These are phyloP conservation scores for Capsicum chinense DNA, from an alignment of 257 asterid genomes.

Conservation along the genomic window DNA sequence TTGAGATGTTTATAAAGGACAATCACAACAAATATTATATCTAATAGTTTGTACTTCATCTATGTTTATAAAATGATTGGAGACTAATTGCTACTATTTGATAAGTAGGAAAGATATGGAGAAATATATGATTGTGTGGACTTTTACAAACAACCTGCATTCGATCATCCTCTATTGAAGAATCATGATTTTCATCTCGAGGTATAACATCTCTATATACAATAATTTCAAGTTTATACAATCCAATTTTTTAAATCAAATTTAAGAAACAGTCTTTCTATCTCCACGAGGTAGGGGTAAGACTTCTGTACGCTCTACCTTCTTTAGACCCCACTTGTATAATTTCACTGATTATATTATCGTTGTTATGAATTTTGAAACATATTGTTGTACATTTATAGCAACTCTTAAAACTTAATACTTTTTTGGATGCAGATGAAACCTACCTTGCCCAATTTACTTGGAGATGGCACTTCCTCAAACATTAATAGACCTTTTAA, in stretches of 20 bases:
- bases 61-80: background rate
- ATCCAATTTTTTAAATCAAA: no score
- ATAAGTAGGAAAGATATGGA: background rate
- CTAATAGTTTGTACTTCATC: background rate
- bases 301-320: no score
- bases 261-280: no score
- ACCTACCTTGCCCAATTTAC: background rate
- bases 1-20: background rate
- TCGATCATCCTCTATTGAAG: background rate
- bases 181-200: background rate
- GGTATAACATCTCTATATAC: background rate
- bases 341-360: no score
- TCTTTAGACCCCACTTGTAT: no score
- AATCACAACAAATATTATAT: background rate
- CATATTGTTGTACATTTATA: background rate
- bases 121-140: background rate
- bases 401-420: background rate
- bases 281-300: no score
- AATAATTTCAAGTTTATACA: background rate
- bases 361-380: no score
- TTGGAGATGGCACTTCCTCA: background rate
- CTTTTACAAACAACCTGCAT: constrained; percentile 1
- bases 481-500: background rate
- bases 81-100: background rate
- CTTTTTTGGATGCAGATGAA: background rate